These are phyloP conservation scores for Camelina laxa DNA, from an alignment of 345 rosid genomes.

Conservation along the genomic window DNA sequence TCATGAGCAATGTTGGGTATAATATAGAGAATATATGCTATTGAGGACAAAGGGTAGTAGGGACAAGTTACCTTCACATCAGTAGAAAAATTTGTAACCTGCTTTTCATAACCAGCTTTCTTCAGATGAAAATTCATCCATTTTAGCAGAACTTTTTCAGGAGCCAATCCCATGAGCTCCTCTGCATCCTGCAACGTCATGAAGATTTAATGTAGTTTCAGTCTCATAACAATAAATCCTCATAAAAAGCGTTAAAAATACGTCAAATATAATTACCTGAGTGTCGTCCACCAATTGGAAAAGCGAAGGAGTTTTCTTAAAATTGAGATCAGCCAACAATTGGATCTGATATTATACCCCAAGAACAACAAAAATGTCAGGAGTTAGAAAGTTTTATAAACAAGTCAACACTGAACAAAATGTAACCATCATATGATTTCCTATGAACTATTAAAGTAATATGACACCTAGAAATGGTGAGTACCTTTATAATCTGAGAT, in stretches of 20 bases:
- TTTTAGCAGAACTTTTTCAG: conserved; percentile 92
- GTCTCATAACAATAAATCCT: conserved; percentile 9
- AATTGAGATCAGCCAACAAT: conserved; percentile 85
- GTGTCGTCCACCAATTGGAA: conserved; percentile 84
- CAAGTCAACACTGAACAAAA: conserved; percentile 13
- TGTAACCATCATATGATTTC: conserved; percentile 13
- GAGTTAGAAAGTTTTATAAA: conserved; percentile 24
- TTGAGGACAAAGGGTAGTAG: conserved; percentile 13
- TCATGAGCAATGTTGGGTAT: background rate
- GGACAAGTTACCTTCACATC: conserved; percentile 82
- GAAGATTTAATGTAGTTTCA: conserved; percentile 19
- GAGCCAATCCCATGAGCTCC: conserved; percentile 89
- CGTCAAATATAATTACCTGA: conserved; percentile 51
- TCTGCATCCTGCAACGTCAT: conserved; percentile 76
- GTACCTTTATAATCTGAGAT: conserved; percentile 96
- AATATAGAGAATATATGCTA: conserved; percentile 20
- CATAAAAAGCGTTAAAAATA: background rate
- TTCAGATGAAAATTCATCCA: conserved; percentile 99
- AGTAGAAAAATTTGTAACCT: conserved; percentile 91
- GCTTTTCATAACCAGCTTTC: conserved; percentile 87
- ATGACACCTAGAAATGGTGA: conserved; percentile 18
- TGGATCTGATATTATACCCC: conserved; percentile 66
- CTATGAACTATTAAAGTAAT: background rate
- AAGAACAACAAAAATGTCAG: conserved; percentile 34
- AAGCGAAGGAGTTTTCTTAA: conserved; percentile 97